Conservation (phyloP, 148 eudicot genomes). For the Salicornia ramosissima region DNA sequence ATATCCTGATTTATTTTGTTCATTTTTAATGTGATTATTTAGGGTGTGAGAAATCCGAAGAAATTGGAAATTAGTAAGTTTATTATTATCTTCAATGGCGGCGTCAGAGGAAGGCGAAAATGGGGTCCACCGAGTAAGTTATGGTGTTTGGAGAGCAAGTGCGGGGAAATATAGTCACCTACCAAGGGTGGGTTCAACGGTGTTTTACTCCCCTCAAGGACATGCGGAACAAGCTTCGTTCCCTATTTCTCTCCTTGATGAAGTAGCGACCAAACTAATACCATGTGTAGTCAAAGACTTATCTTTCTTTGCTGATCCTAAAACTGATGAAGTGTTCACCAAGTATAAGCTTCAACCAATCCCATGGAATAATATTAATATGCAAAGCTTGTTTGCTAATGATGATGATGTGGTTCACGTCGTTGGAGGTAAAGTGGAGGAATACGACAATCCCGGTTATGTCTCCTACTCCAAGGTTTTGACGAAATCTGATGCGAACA, state of each 20-base stretch:
- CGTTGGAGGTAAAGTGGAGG: slow-evolving; percentile 32
- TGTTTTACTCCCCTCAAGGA: slow-evolving; percentile 76
- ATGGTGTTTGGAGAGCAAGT: slow-evolving; percentile 61
- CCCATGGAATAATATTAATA: neutral
- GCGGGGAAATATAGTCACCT: slow-evolving; percentile 92
- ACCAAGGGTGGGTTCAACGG: slow-evolving; percentile 52
- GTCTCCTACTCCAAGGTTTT: slow-evolving; percentile 74
- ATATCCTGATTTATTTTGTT: no score
- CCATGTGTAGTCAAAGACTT: slow-evolving; percentile 49
- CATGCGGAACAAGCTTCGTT: slow-evolving; percentile 68
- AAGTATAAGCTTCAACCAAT: slow-evolving; percentile 34
- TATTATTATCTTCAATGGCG: no score
- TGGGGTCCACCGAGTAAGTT: slow-evolving; percentile 13
- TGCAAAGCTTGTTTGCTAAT: no score
- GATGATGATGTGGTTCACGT: slow-evolving; percentile 37
- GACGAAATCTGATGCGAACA: slow-evolving; percentile 87
- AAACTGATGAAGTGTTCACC: slow-evolving; percentile 70
- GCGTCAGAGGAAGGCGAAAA: no score
- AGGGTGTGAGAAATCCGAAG: no score
- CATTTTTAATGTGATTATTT: no score
- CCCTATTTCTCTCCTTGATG: slow-evolving; percentile 54
- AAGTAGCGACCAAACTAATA: slow-evolving; percentile 34
- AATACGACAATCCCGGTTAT: slow-evolving; percentile 44
- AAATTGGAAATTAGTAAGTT: no score
- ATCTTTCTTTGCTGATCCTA: slow-evolving; percentile 68